Evolutionary conservation across 2,329 filamentous ascomycete species (phyloP).

Genomic region (Mariannaea sp.): DNA sequence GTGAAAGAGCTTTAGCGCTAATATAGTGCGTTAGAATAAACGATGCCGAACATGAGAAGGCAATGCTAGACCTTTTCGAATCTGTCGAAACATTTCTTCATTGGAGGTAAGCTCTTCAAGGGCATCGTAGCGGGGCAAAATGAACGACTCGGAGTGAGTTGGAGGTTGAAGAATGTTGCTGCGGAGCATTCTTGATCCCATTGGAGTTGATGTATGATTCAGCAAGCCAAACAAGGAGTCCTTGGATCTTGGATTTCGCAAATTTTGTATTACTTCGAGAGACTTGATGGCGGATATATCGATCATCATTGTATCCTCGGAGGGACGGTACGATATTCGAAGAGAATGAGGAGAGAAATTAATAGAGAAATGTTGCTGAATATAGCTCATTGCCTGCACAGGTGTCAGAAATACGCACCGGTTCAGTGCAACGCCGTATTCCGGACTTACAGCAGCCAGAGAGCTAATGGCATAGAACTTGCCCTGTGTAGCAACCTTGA

Average conservation of each 20-base stretch:
- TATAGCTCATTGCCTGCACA: slow-evolving; percentile 75
- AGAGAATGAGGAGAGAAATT: slow-evolving; percentile 80
- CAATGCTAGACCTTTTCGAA: slow-evolving; percentile 66
- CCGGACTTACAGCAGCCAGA: slow-evolving; percentile 74
- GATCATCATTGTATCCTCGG: slow-evolving; percentile 94
- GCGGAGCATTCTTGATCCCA: slow-evolving; percentile 83
- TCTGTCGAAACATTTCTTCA: slow-evolving; percentile 82
- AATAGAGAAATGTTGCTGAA: slow-evolving; percentile 71
- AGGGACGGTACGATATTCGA: slow-evolving; percentile 83
- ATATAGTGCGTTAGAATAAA: background rate
- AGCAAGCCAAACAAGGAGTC: slow-evolving; percentile 84
- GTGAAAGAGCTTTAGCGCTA: slow-evolving; percentile 72
- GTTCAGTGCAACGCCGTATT: fast-evolving
- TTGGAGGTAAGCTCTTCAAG: slow-evolving; percentile 80
- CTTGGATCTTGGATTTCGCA: slow-evolving; percentile 76
- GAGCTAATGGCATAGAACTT: slow-evolving; percentile 87
- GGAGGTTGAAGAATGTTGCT: slow-evolving; percentile 89
- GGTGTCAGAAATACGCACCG: background rate
- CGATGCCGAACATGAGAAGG: background rate
- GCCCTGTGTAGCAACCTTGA: slow-evolving; percentile 78
- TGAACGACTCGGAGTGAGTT: slow-evolving; percentile 67
- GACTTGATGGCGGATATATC: slow-evolving; percentile 86
- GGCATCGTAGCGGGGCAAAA: slow-evolving; percentile 77
- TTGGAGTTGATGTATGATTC: slow-evolving; percentile 83
- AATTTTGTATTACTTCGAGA: slow-evolving; percentile 88